Conservation (phyloP, 176 grass and related monocot genomes). For the Otatea glauca region DNA sequence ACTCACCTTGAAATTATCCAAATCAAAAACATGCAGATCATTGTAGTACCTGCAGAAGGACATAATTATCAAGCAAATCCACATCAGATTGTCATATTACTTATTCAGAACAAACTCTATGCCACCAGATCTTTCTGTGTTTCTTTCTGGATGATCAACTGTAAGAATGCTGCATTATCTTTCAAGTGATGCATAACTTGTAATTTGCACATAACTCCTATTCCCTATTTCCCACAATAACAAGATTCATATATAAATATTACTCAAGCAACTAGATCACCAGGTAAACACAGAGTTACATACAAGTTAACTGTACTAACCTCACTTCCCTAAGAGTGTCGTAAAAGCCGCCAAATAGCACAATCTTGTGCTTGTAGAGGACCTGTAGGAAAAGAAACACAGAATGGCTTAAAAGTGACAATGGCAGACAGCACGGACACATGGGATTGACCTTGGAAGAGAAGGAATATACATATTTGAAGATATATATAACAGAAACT, state of each 20-base stretch:
- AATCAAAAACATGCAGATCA: conserved; percentile 92
- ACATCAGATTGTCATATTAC: conserved; percentile 17
- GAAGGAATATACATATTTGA: too few species aligned
- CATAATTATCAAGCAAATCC: conserved; percentile 32
- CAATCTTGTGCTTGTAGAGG: conserved; percentile 98
- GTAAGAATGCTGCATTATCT: conserved; percentile 16
- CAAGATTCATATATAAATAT: conserved; percentile 16
- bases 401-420: too few species aligned
- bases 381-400: too few species aligned
- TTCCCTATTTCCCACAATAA: conserved; percentile 1
- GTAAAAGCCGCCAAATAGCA: conserved; percentile 98
- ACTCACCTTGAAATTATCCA: conserved; percentile 94
- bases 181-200: not conserved
- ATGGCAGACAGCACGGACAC: too few species aligned
- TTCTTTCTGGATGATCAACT: conserved; percentile 26
- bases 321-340: conserved; percentile 99
- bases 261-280: conserved; percentile 35
- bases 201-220: conserved; percentile 14
- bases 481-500: too few species aligned
- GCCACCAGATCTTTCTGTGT: conserved; percentile 1
- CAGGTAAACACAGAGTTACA: conserved; percentile 26
- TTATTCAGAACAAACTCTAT: conserved; percentile 25
- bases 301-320: conserved; percentile 50
- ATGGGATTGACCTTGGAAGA: too few species aligned
- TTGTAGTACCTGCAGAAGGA: conserved; percentile 80